Base-by-base conservation (phyloP, 2,329 filamentous ascomycete species). In the Ceratocystis alfenasii region DNA sequence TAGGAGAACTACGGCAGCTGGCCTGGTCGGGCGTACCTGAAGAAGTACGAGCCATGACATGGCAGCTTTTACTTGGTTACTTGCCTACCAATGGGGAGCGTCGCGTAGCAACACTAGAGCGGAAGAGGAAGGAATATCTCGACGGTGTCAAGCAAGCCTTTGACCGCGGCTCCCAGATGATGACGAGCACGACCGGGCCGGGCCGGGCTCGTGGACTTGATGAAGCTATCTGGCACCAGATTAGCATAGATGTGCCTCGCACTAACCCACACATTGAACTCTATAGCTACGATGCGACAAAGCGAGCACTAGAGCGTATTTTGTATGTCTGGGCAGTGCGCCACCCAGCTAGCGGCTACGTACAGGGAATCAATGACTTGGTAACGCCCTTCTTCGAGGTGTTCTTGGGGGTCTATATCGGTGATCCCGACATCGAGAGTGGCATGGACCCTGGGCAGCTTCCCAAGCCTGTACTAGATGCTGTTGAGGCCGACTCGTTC, bases 381-480 rank as follows among this genome's bases (percentile, higher is more conserved):
- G 94, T 96, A 12, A 96, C 93, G 8, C 94, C 94, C 0, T 97
- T 99, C 73, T 99, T 90, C 88, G 92, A 99, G 75, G 93, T 97
- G 1, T 99, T 99, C 71, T 79, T 99, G 3, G 90, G 90, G 2
- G 87, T 89, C 57, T 99, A 99, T 75, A 94, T 97, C 68, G 92
- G 90, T n/a, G 90, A 96, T 74, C 83, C 87, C 33, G 87, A 96
- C 73, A 90, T 97, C 60, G 91, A 96, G 74, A 87, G 84, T 67
- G 93, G 92, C 66, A 96, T 99, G 91, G 94, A 99, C 74, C 94
- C 94, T 0, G 94, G 93, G 1, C 93, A 97, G 75, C 77, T 99
- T 45, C 94, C 94, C 1, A 88, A 86, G 74, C 82, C 90, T 45
- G 95, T 99, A 5, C 79, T 99, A 48, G 94, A 99, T 74, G 94